Conservation (phyloP, 768 basidiomycete genomes). For the Leucosporidium yakuticum region DNA sequence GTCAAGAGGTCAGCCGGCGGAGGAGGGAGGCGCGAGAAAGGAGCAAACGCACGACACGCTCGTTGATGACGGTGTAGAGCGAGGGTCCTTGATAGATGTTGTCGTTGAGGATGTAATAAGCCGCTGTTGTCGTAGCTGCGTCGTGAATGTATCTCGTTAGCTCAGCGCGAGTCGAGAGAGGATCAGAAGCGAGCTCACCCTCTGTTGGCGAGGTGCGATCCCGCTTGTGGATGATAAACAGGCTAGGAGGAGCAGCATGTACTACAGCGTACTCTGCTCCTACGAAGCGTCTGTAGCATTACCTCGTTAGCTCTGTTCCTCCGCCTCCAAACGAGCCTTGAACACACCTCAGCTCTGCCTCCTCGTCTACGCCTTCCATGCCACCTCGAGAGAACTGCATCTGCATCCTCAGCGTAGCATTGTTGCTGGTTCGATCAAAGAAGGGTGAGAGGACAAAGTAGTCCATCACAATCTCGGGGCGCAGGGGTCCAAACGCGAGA, state of each 20-base stretch:
- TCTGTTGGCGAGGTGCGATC: slow-evolving; percentile 75
- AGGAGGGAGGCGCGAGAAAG: not conserved
- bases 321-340: not conserved
- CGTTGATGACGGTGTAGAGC: slow-evolving; percentile 74
- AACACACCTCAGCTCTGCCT: slow-evolving; percentile 70
- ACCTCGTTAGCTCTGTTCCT: not conserved
- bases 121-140: slow-evolving; percentile 67
- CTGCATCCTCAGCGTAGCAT: slow-evolving; percentile 88
- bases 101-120: slow-evolving; percentile 82
- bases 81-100: slow-evolving; percentile 84
- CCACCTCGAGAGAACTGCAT: slow-evolving; percentile 70
- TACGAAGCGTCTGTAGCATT: slow-evolving; percentile 53
- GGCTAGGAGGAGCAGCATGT: slow-evolving; percentile 67
- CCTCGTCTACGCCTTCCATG: slow-evolving; percentile 54
- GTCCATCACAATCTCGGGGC: slow-evolving; percentile 72
- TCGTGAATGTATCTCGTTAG: slow-evolving; percentile 8
- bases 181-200: slow-evolving; percentile 50
- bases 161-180: slow-evolving; percentile 7
- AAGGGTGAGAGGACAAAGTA: slow-evolving; percentile 89
- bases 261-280: slow-evolving; percentile 83
- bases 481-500: slow-evolving; percentile 56
- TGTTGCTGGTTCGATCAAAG: slow-evolving; percentile 90
- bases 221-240: slow-evolving; percentile 86
- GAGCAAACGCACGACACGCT: slow-evolving; percentile 59
- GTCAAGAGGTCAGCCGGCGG: too few relatives aligned